Evolutionary conservation across 2,329 filamentous ascomycete species (phyloP).

Genomic region (Pseudogymnoascus pannorum): DNA sequence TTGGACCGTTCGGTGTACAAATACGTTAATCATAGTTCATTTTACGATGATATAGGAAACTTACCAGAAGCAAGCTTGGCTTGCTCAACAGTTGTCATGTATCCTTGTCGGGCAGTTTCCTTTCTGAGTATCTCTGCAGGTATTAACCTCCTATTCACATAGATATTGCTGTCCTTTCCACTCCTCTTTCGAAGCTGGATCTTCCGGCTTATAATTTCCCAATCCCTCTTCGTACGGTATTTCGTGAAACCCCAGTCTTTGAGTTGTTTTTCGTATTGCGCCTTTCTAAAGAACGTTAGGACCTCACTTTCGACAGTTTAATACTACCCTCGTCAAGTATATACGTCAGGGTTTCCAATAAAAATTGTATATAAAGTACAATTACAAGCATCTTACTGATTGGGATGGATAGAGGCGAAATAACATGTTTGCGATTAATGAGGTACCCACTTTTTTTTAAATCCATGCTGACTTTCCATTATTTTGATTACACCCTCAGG

Average conservation of each 20-base stretch:
- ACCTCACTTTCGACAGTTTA: background rate
- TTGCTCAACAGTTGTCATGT: background rate
- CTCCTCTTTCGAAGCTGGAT: constrained; percentile 5
- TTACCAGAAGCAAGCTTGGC: background rate
- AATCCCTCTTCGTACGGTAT: constrained; percentile 11
- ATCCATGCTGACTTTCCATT: constrained; percentile 10
- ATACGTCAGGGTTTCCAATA: no score
- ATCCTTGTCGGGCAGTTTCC: constrained; percentile 10
- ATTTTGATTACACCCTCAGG: constrained; percentile 10
- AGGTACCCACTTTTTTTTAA: constrained; percentile 10
- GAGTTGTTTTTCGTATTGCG: constrained; percentile 14
- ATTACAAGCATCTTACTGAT: background rate
- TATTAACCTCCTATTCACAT: constrained; percentile 2
- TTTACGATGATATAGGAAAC: background rate
- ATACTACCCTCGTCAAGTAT: background rate
- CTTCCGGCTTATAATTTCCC: constrained; percentile 9
- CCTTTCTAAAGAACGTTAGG: constrained; percentile 9
- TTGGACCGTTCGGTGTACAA: no score
- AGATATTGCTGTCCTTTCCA: constrained; percentile 8
- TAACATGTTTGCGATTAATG: background rate
- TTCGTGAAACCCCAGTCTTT: constrained; percentile 15
- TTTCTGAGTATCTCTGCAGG: constrained; percentile 11
- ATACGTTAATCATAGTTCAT: background rate
- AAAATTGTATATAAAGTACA: background rate
- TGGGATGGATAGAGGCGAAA: background rate